Percentiles rank a stretch among this genome's conserved stretches.
These are phyloP conservation scores for Thraustochytrium striatum DNA, from an alignment of 352 stramenopile genomes.

Conservation along the genomic window DNA sequence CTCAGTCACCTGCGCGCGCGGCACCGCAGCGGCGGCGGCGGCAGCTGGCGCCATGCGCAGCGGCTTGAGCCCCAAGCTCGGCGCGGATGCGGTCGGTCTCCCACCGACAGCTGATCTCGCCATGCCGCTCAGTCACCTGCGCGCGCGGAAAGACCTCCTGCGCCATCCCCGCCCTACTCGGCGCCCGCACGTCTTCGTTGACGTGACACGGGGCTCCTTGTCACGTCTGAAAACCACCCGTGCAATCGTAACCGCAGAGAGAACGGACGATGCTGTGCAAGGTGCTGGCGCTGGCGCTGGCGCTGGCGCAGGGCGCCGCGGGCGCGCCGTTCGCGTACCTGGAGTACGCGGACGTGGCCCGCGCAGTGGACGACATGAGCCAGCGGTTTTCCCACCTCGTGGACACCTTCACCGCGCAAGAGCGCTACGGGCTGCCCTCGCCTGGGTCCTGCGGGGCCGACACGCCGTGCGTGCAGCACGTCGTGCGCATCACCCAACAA, in stretches of 20 bases:
- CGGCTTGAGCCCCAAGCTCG: constrained; percentile 47
- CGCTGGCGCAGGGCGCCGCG: too few species aligned
- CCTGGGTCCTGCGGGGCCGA: constrained; percentile 51
- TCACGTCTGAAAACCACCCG: too few species aligned
- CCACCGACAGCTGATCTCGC: constrained; percentile 53
- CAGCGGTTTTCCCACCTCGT: constrained; percentile 70
- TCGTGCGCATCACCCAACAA: constrained; percentile 80
- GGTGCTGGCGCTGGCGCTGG: too few species aligned
- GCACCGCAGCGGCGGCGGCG: too few species aligned
- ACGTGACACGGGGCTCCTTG: too few species aligned
- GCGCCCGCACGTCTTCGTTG: too few species aligned
- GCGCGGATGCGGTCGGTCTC: constrained; percentile 52
- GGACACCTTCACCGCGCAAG: constrained; percentile 70
- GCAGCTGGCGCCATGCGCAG: constrained; percentile 39
- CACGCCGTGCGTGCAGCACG: constrained; percentile 68
- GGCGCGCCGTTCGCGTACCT: too few species aligned
- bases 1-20: too few species aligned
- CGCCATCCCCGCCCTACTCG: too few species aligned
- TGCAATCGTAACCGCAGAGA: too few species aligned
- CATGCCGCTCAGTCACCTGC: constrained; percentile 41
- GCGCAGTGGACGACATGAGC: constrained; percentile 66
- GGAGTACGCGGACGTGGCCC: constrained; percentile 68
- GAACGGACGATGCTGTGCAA: too few species aligned
- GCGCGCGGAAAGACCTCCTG: too few species aligned
- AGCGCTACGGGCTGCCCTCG: constrained; percentile 71